A percentile compares a stretch with the other conserved stretches of the same genome.
Evolutionary conservation across 768 basidiomycete species (phyloP).

Genomic region (Phaeotremella skinneri): DNA sequence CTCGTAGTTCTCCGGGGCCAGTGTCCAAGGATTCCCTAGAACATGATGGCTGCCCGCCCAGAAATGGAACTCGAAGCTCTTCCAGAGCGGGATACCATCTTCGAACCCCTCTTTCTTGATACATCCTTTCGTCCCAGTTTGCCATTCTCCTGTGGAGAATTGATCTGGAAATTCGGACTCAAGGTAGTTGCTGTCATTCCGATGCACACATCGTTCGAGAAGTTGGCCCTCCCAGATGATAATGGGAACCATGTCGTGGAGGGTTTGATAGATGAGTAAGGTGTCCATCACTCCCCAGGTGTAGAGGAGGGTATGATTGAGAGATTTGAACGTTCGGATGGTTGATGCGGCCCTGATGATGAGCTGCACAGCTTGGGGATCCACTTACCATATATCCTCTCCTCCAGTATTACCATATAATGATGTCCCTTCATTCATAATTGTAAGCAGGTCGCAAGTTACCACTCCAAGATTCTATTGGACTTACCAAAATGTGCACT

Average conservation of each 20-base stretch:
- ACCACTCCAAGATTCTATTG: background rate
- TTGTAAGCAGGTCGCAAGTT: background rate
- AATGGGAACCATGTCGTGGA: slow-evolving; percentile 25
- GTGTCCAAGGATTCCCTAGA: slow-evolving; percentile 24
- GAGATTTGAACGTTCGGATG: slow-evolving; percentile 24
- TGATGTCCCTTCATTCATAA: background rate
- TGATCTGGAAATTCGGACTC: slow-evolving; percentile 1
- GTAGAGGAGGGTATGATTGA: slow-evolving; percentile 35
- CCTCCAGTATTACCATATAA: background rate
- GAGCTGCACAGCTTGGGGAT: background rate
- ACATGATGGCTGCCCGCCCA: slow-evolving; percentile 26
- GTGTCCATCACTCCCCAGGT: slow-evolving; percentile 27
- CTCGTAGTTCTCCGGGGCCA: slow-evolving; percentile 32
- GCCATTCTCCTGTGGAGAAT: slow-evolving; percentile 17
- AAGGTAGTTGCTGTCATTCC: slow-evolving; percentile 16
- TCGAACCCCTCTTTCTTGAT: slow-evolving; percentile 24
- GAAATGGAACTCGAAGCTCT: slow-evolving; percentile 36
- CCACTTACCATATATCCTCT: background rate
- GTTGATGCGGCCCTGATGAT: slow-evolving; percentile 21
- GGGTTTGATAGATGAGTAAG: slow-evolving; percentile 25
- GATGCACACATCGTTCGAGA: slow-evolving; percentile 16
- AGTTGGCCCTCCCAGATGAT: slow-evolving; percentile 22
- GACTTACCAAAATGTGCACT: background rate
- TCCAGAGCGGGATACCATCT: slow-evolving; percentile 33
- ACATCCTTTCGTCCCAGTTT: slow-evolving; percentile 26